Conservation (phyloP, 768 basidiomycete species). For the Coprinopsis strossmayeri region DNA sequence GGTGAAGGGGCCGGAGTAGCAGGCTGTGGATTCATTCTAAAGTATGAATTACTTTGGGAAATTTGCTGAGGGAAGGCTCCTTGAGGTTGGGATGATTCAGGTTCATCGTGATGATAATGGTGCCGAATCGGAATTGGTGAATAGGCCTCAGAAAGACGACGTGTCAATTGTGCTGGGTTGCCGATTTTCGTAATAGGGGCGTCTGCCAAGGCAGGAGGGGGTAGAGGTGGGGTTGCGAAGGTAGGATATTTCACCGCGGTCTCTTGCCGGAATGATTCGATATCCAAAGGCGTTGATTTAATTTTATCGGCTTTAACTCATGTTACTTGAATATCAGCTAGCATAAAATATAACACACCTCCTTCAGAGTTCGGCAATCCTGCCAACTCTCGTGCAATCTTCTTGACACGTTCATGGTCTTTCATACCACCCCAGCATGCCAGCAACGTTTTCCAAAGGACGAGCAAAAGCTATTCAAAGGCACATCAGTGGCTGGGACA, state of each 20-base stretch:
- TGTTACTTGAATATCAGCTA: no score
- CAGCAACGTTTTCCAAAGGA: constrained; percentile 91
- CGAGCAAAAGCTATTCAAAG: constrained; percentile 76
- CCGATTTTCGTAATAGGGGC: constrained; percentile 26
- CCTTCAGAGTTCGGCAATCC: constrained; percentile 59
- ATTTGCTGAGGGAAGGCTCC: constrained; percentile 19
- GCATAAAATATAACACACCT: no score
- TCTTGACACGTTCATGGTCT: constrained; percentile 79
- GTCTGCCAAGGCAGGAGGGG: constrained; percentile 28
- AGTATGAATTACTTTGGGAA: constrained; percentile 14
- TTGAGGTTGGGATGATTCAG: constrained; percentile 29
- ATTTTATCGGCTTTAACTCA: constrained; percentile 67
- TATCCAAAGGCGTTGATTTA: constrained; percentile 88
- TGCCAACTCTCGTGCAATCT: constrained; percentile 76
- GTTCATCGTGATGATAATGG: constrained; percentile 86
- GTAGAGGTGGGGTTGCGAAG: constrained; percentile 58
- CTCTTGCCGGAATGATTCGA: constrained; percentile 84
- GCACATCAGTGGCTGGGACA: background rate
- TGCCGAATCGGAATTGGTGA: constrained; percentile 91
- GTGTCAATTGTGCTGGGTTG: constrained; percentile 35
- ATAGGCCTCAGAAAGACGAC: constrained; percentile 83
- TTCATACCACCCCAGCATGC: constrained; percentile 91
- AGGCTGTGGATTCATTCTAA: constrained; percentile 52
- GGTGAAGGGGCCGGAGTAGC: constrained; percentile 90
- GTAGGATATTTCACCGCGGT: constrained; percentile 95